Evolutionary conservation across 2,329 filamentous ascomycete species (phyloP).

Genomic region (Clonostachys chloroleuca): DNA sequence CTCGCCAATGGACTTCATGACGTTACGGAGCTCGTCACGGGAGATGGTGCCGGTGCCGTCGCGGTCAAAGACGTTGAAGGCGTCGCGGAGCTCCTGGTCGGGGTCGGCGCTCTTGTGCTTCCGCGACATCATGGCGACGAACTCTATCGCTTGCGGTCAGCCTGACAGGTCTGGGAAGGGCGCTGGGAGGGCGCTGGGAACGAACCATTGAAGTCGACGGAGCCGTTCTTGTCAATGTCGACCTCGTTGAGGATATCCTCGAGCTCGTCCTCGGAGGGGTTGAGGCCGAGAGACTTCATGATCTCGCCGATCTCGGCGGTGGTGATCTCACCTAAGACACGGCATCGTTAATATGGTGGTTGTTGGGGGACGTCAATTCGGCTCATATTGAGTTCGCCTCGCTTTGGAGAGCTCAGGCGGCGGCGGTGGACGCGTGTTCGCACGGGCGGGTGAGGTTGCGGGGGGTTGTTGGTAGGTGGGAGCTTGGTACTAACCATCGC

Average conservation of each 20-base stretch:
- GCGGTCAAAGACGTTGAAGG: constrained; percentile 59
- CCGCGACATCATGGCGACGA: constrained; percentile 62
- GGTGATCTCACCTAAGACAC: constrained; percentile 53
- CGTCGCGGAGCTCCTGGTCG: constrained; percentile 60
- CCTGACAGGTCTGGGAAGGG: too few relatives aligned
- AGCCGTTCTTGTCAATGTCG: constrained; percentile 60
- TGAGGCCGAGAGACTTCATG: constrained; percentile 60
- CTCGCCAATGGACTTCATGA: constrained; percentile 63
- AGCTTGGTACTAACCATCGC: constrained; percentile 39
- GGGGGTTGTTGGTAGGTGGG: neutral
- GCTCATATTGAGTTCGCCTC: neutral
- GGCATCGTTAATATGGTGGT: neutral
- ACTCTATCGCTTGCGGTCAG: constrained; percentile 35
- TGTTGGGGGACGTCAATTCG: neutral
- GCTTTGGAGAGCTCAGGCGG: too few relatives aligned
- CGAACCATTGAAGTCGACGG: constrained; percentile 59
- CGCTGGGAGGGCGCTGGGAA: too few relatives aligned
- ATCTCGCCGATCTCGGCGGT: constrained; percentile 59
- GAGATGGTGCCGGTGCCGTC: constrained; percentile 64
- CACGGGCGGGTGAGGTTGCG: neutral
- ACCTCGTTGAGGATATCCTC: constrained; percentile 66
- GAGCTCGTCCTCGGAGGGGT: constrained; percentile 57
- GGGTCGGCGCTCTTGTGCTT: constrained; percentile 58
- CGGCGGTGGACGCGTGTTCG: neutral
- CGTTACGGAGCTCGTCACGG: constrained; percentile 54